Evolutionary conservation across 2,329 filamentous ascomycete genomes (phyloP).

Genomic region (Penicillium sclerotigenum): DNA sequence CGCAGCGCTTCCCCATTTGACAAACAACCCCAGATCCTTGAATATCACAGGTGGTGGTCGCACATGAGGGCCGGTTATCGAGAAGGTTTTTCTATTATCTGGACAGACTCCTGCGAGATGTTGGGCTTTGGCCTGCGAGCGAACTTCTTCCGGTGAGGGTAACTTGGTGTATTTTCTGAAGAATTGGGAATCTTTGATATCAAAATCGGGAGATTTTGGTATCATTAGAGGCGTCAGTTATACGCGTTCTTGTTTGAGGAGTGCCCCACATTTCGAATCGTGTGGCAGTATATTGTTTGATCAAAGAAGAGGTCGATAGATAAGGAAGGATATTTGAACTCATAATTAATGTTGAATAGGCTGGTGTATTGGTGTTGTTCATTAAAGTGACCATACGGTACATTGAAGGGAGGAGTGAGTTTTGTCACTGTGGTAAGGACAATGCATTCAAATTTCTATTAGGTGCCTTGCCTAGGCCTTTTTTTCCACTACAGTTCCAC

Average conservation of each 20-base stretch:
- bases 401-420: too few relatives aligned
- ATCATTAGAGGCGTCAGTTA: conserved; percentile 11
- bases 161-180: conserved; percentile 20
- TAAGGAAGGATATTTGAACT: too few relatives aligned
- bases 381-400: too few relatives aligned
- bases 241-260: neutral
- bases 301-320: neutral
- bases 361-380: neutral
- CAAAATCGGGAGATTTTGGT: conserved; percentile 15
- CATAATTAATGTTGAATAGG: neutral
- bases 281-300: neutral
- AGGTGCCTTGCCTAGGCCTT: too few relatives aligned
- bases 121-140: conserved; percentile 12
- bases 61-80: conserved; percentile 3
- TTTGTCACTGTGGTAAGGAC: too few relatives aligned
- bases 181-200: conserved; percentile 18
- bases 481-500: too few relatives aligned
- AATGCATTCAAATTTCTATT: too few relatives aligned
- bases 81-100: conserved; percentile 12
- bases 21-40: conserved; percentile 30
- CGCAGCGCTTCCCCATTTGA: conserved; percentile 32
- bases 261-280: neutral
- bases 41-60: conserved; percentile 28
- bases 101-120: conserved; percentile 12
- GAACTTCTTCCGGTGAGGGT: conserved; percentile 22